Evolutionary conservation across 768 basidiomycete genomes (phyloP).

Genomic region (Candolleomyces efflorescens): DNA sequence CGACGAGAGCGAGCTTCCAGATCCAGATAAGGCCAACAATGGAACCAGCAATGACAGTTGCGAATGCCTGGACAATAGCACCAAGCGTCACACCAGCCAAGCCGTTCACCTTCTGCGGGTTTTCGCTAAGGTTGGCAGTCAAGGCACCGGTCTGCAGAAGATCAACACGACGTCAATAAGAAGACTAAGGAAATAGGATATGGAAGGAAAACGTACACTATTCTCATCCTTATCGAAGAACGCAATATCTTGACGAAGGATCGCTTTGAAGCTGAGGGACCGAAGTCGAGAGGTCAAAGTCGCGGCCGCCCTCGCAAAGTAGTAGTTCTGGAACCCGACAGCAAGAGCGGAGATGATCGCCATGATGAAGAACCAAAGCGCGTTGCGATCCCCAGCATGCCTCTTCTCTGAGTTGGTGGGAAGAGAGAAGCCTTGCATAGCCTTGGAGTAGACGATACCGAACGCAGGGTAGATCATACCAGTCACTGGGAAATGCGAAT

Average conservation of each 20-base stretch:
- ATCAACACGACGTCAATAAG: conserved; percentile 6
- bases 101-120: conserved; percentile 76
- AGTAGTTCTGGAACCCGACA: conserved; percentile 57
- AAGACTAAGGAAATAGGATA: background rate
- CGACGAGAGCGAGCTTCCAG: conserved; percentile 71
- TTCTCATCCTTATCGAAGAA: conserved; percentile 80
- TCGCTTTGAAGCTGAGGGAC: conserved; percentile 59
- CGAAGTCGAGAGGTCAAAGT: conserved; percentile 60
- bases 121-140: conserved; percentile 65
- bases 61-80: conserved; percentile 61
- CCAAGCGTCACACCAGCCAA: conserved; percentile 79
- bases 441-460: conserved; percentile 54
- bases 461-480: conserved; percentile 60
- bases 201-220: conserved; percentile 33
- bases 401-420: conserved; percentile 30
- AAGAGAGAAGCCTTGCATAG: conserved; percentile 44
- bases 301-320: conserved; percentile 59
- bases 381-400: conserved; percentile 52
- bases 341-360: conserved; percentile 51
- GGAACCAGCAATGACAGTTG: conserved; percentile 59
- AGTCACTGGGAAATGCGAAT: conserved; percentile 22
- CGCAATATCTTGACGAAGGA: conserved; percentile 76
- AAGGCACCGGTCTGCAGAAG: conserved; percentile 58
- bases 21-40: conserved; percentile 65
- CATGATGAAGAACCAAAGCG: conserved; percentile 68